Evolutionary conservation across 192 early-diverging fungal genomes (phyloP).

Genomic region (Entrophospora sp.): DNA sequence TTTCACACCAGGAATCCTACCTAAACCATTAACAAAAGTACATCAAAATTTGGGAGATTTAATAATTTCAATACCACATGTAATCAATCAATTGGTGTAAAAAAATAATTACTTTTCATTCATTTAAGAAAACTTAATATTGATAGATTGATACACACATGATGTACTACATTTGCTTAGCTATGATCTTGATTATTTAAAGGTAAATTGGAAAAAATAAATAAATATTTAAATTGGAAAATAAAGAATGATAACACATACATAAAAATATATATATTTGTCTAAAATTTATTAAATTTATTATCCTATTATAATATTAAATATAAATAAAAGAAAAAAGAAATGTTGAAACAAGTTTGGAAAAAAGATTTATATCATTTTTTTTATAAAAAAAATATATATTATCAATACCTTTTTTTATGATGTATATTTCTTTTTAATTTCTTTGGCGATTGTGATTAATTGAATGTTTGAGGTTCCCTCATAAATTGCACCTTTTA

Average conservation of each 20-base stretch:
- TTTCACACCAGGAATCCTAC: constrained; percentile 30
- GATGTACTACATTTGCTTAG: constrained; percentile 61
- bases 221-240: neutral
- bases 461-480: constrained; percentile 95
- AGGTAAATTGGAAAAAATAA: too few relatives aligned
- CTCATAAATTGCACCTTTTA: constrained; percentile 67
- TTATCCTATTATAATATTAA: neutral
- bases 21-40: constrained; percentile 32
- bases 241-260: neutral
- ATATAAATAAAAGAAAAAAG: constrained; percentile 8
- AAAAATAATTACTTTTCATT: too few relatives aligned
- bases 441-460: constrained; percentile 71
- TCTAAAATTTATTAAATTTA: too few relatives aligned
- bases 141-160: constrained; percentile 51
- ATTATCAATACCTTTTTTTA: too few relatives aligned
- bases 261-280: neutral
- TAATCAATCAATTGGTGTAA: constrained; percentile 36
- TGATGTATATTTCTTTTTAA: constrained; percentile 28
- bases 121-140: too few relatives aligned
- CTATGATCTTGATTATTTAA: constrained; percentile 50
- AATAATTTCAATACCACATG: constrained; percentile 48
- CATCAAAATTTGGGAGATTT: constrained; percentile 53
- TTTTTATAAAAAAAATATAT: too few relatives aligned
- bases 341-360: constrained; percentile 11
- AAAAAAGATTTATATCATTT: too few relatives aligned